A percentile compares a stretch with the other conserved stretches of the same genome.
These are phyloP conservation scores for Rhododendron molle DNA, from an alignment of 148 eudicot genomes.

Conservation along the genomic window DNA sequence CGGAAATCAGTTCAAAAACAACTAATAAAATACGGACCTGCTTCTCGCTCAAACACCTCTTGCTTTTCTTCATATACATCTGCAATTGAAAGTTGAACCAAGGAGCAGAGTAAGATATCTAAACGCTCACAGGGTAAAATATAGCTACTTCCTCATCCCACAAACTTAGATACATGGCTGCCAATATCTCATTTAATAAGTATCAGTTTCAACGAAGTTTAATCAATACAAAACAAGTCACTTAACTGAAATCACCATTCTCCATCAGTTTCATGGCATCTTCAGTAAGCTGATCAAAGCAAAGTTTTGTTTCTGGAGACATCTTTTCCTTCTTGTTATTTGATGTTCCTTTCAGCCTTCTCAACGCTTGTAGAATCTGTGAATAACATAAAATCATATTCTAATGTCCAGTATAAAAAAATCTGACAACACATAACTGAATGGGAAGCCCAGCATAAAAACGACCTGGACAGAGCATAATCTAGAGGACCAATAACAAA, in stretches of 20 bases:
- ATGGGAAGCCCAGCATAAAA: neutral
- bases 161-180: neutral
- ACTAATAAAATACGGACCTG: slow-evolving; percentile 45
- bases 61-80: slow-evolving; percentile 88
- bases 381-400: neutral
- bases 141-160: neutral
- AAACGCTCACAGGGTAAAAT: neutral
- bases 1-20: slow-evolving; percentile 4
- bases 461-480: neutral
- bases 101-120: slow-evolving; percentile 2
- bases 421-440: neutral
- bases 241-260: slow-evolving; percentile 86
- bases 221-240: slow-evolving; percentile 2
- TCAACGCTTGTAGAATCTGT: slow-evolving; percentile 82
- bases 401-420: neutral
- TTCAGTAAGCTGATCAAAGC: slow-evolving; percentile 96
- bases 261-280: slow-evolving; percentile 96
- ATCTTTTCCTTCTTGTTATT: slow-evolving; percentile 77
- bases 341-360: slow-evolving; percentile 79
- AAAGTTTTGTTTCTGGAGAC: slow-evolving; percentile 66
- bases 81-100: slow-evolving; percentile 29
- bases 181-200: neutral
- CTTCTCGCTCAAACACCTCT: slow-evolving; percentile 92
- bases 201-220: neutral
- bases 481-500: neutral